Percentiles rank a stretch among this genome's conserved stretches.
Evolutionary conservation across 768 basidiomycete species (phyloP).

Genomic region (Zangia roseola): DNA sequence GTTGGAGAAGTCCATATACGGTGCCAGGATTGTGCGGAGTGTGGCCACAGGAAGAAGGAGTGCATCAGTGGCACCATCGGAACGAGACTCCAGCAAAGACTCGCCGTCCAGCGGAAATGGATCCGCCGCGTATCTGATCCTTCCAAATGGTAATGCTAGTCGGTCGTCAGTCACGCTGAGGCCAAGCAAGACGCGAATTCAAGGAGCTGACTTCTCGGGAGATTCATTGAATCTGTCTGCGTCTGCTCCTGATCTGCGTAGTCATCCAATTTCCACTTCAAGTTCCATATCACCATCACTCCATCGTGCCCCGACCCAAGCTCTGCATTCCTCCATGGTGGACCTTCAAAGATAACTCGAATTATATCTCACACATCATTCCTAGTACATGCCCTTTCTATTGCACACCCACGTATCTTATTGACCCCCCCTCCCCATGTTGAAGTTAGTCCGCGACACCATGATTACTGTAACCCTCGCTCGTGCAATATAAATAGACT

Average conservation of each 20-base stretch:
- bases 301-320: constrained; percentile 11
- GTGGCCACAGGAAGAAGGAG: constrained; percentile 50
- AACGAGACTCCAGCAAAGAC: constrained; percentile 22
- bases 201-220: constrained; percentile 4
- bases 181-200: constrained; percentile 13
- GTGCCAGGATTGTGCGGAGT: constrained; percentile 54
- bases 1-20: constrained; percentile 28
- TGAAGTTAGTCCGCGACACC: background rate
- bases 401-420: constrained; percentile 21
- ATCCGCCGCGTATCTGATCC: constrained; percentile 7
- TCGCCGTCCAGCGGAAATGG: constrained; percentile 13
- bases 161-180: constrained; percentile 23
- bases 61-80: constrained; percentile 33
- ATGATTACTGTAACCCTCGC: background rate
- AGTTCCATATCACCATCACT: constrained; percentile 12
- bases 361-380: constrained; percentile 17
- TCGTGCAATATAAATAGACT: background rate
- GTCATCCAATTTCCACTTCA: constrained; percentile 8
- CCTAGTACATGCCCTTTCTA: constrained; percentile 20
- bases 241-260: constrained; percentile 27
- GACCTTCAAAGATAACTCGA: constrained; percentile 27
- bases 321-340: constrained; percentile 13
- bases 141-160: constrained; percentile 25
- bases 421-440: background rate
- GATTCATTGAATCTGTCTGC: constrained; percentile 18